A percentile compares a stretch with the other conserved stretches of the same genome.
Evolutionary conservation across 345 rosid genomes (phyloP).

Genomic region (Toxicodendron radicans): DNA sequence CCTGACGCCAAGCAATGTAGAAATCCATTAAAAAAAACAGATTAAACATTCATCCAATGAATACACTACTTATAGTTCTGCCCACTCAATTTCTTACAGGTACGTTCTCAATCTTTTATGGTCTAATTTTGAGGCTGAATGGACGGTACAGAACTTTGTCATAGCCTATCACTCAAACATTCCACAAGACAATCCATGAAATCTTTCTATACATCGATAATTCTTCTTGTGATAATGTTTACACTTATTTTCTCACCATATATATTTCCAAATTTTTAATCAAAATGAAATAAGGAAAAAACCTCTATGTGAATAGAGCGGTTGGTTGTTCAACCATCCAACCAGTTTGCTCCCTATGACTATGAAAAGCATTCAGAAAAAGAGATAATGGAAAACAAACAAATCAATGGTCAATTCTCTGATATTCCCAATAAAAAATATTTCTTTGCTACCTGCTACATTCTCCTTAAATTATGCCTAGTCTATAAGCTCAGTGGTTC

Average conservation of each 20-base stretch:
- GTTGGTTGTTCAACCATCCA: no score
- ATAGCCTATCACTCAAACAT: not conserved
- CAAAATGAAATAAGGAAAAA: no score
- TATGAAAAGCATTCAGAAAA: no score
- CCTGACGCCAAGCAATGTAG: not conserved
- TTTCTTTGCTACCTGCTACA: not conserved
- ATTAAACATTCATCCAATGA: not conserved
- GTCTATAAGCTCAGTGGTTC: no score
- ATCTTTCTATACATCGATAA: not conserved
- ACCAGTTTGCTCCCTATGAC: no score
- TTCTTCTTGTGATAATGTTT: not conserved
- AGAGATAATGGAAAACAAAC: not conserved
- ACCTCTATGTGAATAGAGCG: no score
- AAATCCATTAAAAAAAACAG: not conserved
- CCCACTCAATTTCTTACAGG: not conserved
- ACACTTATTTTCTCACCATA: no score
- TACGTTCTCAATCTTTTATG: not conserved
- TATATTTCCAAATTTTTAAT: no score
- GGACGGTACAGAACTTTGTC: not conserved
- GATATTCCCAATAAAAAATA: not conserved
- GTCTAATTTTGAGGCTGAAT: not conserved
- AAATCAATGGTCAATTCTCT: constrained; percentile 1
- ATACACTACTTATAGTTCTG: no score
- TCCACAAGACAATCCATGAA: not conserved
- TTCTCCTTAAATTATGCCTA: not conserved